Conservation (phyloP, 345 rosid genomes). For the Hibiscus syriacus region DNA sequence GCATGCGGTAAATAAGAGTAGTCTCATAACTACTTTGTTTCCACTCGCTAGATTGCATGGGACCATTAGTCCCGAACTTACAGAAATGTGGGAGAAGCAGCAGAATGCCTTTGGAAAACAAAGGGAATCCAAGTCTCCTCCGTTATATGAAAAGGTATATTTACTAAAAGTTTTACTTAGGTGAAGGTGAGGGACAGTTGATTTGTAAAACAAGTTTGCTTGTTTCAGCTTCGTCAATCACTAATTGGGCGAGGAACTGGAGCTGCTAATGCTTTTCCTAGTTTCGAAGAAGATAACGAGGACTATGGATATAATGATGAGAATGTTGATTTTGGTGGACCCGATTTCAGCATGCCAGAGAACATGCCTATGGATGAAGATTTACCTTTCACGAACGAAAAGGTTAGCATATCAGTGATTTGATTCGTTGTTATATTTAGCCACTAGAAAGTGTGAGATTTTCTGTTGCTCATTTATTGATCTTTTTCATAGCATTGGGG, state of each 20-base stretch:
- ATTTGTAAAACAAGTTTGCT: slow-evolving; percentile 14
- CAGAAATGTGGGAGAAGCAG: slow-evolving; percentile 50
- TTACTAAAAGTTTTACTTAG: background rate
- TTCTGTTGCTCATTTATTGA: slow-evolving; percentile 10
- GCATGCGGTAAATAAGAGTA: slow-evolving; percentile 29
- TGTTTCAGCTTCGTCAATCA: slow-evolving; percentile 66
- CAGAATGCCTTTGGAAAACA: slow-evolving; percentile 17
- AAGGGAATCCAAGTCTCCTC: slow-evolving; percentile 31
- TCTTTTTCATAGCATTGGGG: slow-evolving; percentile 27
- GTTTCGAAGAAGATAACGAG: slow-evolving; percentile 25
- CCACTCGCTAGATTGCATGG: slow-evolving; percentile 76
- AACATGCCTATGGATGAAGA: slow-evolving; percentile 48
- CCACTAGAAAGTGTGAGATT: background rate
- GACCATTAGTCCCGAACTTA: slow-evolving; percentile 66
- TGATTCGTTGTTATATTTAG: slow-evolving; percentile 2
- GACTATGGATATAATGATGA: slow-evolving; percentile 42
- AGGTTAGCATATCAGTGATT: slow-evolving; percentile 26
- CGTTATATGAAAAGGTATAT: slow-evolving; percentile 72
- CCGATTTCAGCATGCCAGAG: slow-evolving; percentile 46
- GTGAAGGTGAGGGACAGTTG: slow-evolving; percentile 4
- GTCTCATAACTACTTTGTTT: slow-evolving; percentile 42
- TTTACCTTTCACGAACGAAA: slow-evolving; percentile 20
- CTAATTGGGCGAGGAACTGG: slow-evolving; percentile 43
- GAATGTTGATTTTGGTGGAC: slow-evolving; percentile 41
- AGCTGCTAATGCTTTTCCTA: slow-evolving; percentile 27